Evolutionary conservation across 768 basidiomycete species (phyloP), one percentile per base, ranked within the genome.

Genomic region (Bullera alba): DNA sequence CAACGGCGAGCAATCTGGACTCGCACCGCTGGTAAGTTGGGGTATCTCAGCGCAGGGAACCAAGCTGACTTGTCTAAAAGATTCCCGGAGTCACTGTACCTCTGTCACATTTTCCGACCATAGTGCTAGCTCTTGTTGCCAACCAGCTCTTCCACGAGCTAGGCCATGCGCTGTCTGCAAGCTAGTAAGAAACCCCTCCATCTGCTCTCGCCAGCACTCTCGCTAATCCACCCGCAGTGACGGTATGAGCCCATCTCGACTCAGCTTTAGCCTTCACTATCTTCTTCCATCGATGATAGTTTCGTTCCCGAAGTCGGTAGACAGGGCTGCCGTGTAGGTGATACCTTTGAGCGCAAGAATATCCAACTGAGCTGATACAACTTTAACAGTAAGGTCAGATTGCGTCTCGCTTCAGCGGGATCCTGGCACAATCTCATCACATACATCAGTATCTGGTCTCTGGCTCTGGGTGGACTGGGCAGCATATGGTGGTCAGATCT

Each of bases 81-180:
- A 82, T 92, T 30, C 88, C 89, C 19, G 88, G 88, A 1, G 54
- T 88, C 5, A 92, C 86, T 2, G 80, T 86, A 1, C 88, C 88
- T 1, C 61, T 87, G n/a, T 71, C 73, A 22, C 82, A 91, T 62
- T 63, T 86, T 1, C 84, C 84, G 4, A 56, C 82, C 15, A 79
- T 90, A 42, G 57, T 89, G 5, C 27, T 79, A 5, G 78, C 83
- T 0, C 76, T 90, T 15, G 76, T 83, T 39, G 21, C 80, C 7
- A 78, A 79, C 47, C 87, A 89, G 69, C 58, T 83, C n/a, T 65
- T 85, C 17, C 88, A 91, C 57, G 88, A 92, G 73, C 69, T 79
- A 0, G 88, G 88, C 5, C 88, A 92, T 69, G 85, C 83, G 12
- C 62, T 89, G 37, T 75, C 82, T 7, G 88, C 83, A 12, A 84